Evolutionary conservation across 805 yeast genomes (phyloP), one percentile per base, ranked within the genome.

Genomic region (Cyberlindnera xishuangbannaensis): DNA sequence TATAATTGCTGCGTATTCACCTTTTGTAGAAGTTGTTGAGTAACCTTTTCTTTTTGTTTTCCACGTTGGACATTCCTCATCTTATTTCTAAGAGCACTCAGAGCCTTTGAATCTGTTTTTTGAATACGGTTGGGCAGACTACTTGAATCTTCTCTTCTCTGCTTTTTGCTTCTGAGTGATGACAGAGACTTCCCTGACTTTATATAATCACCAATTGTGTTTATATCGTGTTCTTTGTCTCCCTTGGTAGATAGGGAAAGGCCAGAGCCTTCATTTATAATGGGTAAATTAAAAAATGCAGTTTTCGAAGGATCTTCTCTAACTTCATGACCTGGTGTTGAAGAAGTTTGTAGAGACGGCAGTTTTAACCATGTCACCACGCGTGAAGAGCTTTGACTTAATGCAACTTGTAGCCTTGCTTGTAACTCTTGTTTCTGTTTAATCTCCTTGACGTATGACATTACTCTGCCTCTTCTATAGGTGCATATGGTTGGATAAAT

Each of bases 371-470:
- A 50, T 13, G 41, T 35, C 2, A 43, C 27, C 8, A 50, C 50
- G 3, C 42, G 41, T 2, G 33, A n/a, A 3, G 36, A 27, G 6
- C 54, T 43, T 14, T 39, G 37, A 8, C 42, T 40, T 12, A 43
- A 18, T 0, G 51, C 47, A 2, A 48, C 33, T 15, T 49, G 50
- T n/a, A 52, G 34, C 21, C 32, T 40, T 3, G 53, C 48, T 29
- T 49, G 54, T 1, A 52, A 11, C 15, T 48, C 47, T 30, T 49
- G 42, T 31, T 50, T 52, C 27, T 45, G 36, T 30, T 38, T 47
- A 28, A 52, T 52, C 42, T 52, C 56, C 17, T 30, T 36, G 8
- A 36, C 52, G 24, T 37, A 44, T 9, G 56, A 50, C 56, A 51
- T 48, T 15, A 11, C 10, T 7, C 9, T 9, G 9, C 15, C 22